A percentile compares a stretch with the other conserved stretches of the same genome.
These are phyloP conservation scores for Trichoderma asperelloides DNA, from an alignment of 495 filamentous ascomycete species.

Conservation along the genomic window DNA sequence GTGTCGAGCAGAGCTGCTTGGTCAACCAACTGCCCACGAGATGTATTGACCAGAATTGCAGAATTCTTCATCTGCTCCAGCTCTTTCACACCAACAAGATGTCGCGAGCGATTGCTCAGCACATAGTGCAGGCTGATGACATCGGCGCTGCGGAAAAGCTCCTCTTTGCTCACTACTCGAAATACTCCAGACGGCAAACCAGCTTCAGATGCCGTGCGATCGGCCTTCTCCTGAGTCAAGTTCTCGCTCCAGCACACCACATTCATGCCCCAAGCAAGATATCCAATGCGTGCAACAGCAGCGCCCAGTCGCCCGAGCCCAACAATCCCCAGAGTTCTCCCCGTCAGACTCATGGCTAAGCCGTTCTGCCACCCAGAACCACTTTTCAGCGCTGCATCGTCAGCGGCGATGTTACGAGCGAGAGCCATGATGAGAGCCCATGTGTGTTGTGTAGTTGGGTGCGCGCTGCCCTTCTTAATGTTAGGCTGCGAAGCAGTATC, in stretches of 20 bases:
- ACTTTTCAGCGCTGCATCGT: constrained; percentile 48
- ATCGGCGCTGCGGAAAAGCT: constrained; percentile 53
- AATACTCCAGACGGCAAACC: constrained; percentile 42
- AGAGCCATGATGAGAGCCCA: constrained; percentile 55
- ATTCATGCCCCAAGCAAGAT: constrained; percentile 54
- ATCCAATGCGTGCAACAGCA: constrained; percentile 48
- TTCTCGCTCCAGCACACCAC: constrained; percentile 58
- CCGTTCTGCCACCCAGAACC: constrained; percentile 46
- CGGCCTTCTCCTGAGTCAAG: constrained; percentile 54
- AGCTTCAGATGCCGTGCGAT: constrained; percentile 42
- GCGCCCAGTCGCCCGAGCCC: constrained; percentile 57
- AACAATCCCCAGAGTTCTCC: constrained; percentile 50
- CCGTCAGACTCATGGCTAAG: constrained; percentile 46
- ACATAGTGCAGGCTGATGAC: constrained; percentile 59
- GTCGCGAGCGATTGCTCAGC: constrained; percentile 47
- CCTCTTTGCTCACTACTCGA: constrained; percentile 42
- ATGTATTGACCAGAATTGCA: constrained; percentile 57
- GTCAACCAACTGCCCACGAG: constrained; percentile 54
- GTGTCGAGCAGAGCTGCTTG: constrained; percentile 46
- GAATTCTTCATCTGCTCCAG: constrained; percentile 48
- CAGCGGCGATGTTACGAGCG: constrained; percentile 46
- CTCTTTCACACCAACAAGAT: constrained; percentile 48
- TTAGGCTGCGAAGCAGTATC: background rate
- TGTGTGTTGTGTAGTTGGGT: constrained; percentile 51
- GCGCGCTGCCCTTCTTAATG: background rate